Conservation (phyloP, 2,329 filamentous ascomycete genomes). For the Colletotrichum tropicicola region DNA sequence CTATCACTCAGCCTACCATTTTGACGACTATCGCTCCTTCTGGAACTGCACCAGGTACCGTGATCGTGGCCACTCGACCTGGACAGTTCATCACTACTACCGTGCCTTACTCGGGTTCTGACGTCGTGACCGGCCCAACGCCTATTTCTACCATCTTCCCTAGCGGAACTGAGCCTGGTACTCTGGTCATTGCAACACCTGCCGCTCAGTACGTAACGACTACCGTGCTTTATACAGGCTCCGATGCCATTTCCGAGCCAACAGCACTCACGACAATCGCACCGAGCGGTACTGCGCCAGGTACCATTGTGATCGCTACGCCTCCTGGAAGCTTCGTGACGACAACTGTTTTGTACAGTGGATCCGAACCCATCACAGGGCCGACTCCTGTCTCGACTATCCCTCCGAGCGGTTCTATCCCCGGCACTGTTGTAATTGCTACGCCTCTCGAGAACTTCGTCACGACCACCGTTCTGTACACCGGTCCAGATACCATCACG, state of each 20-base stretch:
- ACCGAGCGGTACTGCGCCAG: slow-evolving; percentile 10
- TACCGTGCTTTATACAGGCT: not conserved
- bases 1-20: not conserved
- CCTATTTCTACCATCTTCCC: not conserved
- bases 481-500: not conserved
- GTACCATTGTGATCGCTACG: slow-evolving; percentile 8
- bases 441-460: slow-evolving; percentile 4
- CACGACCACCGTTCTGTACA: slow-evolving; percentile 13
- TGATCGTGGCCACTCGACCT: not conserved
- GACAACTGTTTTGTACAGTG: slow-evolving; percentile 9
- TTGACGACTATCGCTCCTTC: slow-evolving; percentile 13
- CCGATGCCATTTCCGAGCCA: not conserved
- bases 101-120: not conserved
- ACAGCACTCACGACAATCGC: not conserved
- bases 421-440: slow-evolving; percentile 16
- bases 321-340: slow-evolving; percentile 10
- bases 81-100: not conserved
- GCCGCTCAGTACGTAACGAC: not conserved
- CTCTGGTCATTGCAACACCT: not conserved
- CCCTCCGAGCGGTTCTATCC: slow-evolving; percentile 1
- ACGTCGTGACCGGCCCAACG: not conserved
- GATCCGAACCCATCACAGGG: not conserved
- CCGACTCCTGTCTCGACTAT: slow-evolving; percentile 14
- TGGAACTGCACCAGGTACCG: not conserved
- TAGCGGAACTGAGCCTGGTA: not conserved